These are phyloP conservation scores for Fusarium humuli DNA, from an alignment of 2,329 filamentous ascomycete genomes.

Conservation along the genomic window DNA sequence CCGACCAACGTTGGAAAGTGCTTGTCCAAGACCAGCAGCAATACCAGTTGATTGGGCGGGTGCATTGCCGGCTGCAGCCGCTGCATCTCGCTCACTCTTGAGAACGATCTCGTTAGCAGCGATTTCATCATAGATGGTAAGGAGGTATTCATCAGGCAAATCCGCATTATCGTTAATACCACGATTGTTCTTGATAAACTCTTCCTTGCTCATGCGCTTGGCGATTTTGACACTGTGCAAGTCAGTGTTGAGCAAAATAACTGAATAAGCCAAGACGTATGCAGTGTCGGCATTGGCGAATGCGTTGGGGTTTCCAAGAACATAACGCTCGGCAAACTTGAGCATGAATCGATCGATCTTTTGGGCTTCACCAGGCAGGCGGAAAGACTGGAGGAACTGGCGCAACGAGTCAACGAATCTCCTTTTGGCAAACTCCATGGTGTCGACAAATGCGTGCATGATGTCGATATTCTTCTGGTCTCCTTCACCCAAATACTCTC, in stretches of 20 bases:
- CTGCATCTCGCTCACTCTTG: conserved; percentile 89
- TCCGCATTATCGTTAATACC: conserved; percentile 98
- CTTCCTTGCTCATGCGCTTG: conserved; percentile 91
- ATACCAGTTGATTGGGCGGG: conserved; percentile 74
- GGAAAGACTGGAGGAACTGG: conserved; percentile 93
- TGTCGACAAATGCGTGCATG: conserved; percentile 98
- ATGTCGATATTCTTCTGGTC: conserved; percentile 93
- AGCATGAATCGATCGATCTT: conserved; percentile 99
- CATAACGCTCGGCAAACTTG: conserved; percentile 97
- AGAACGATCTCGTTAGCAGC: conserved; percentile 91
- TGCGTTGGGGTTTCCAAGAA: conserved; percentile 93
- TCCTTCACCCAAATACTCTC: conserved; percentile 94
- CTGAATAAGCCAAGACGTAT: conserved; percentile 95
- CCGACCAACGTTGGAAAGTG: conserved; percentile 89
- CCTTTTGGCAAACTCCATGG: conserved; percentile 91
- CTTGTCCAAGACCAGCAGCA: conserved; percentile 86
- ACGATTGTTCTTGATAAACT: conserved; percentile 99
- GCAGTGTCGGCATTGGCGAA: conserved; percentile 98
- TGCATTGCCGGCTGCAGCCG: conserved; percentile 78
- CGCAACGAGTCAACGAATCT: conserved; percentile 93
- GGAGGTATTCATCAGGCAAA: conserved; percentile 91
- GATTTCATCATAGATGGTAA: conserved; percentile 93
- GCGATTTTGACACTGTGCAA: conserved; percentile 88
- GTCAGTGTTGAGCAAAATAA: conserved; percentile 97
- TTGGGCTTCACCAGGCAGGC: conserved; percentile 93